Base-by-base conservation (phyloP, 768 basidiomycete genomes). In the Porpolomopsis calyptriformis region DNA sequence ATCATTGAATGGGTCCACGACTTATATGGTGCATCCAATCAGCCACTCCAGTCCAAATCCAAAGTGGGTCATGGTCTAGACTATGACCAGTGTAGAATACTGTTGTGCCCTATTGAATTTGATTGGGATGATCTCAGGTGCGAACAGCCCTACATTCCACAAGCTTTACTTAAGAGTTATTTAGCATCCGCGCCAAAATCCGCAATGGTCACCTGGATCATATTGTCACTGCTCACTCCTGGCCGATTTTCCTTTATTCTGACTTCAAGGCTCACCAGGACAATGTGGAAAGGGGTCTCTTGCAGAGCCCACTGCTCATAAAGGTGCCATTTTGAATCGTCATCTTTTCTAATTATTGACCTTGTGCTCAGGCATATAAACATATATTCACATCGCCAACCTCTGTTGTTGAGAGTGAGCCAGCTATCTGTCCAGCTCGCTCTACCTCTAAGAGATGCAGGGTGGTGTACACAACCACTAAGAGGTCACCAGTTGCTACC, bases 101-200 rank as follows among this genome's bases (percentile, higher is more conserved):
- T 55, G 23, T 48, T 57, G 4, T 57, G 55, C 42, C 51, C 55
- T 2, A 45, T 47, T 34, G 53, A 54, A 36, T 50, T 25, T 39
- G 40, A 52, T 22, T 57, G 56, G 56, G 45, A 41, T 35, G 45
- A 57, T 22, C n/a, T 23, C 5, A 29, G 40, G 55, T 57, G 43
- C 14, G 40, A 43, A 34, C n/a, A 36, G 14, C 7, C 42, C 31
- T 37, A 9, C 10, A 16, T 29, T 20, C 19, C 14, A n/a, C 41
- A 11, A 5, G 29, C 29, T 31, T 7, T 31, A 18, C 27, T 43
- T 12, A 25, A 4, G n/a, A 11, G 10, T 14, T 40, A 18, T 14
- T 18, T 14, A 46, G 45, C 10, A 25, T 50, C 2, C 43, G 45
- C n/a, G 23, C 31, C 25, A 40, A 31, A 3, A 52, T 52, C 34